Conservation (phyloP, 2,329 filamentous ascomycete genomes). For the Phoma herbarum region DNA sequence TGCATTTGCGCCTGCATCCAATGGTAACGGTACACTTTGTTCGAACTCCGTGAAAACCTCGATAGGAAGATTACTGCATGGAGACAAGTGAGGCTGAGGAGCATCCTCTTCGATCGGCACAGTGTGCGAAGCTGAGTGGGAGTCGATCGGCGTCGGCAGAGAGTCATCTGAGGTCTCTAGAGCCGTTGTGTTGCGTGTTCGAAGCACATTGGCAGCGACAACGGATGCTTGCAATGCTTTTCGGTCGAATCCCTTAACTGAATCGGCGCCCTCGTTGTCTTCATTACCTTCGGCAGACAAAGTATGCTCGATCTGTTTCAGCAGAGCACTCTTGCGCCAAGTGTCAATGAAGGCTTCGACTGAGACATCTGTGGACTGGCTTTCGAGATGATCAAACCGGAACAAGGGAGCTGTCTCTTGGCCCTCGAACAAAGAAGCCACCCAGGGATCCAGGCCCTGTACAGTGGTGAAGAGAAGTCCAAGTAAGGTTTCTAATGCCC, state of each 20-base stretch:
- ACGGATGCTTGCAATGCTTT: background rate
- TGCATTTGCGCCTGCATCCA: background rate
- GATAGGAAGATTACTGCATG: background rate
- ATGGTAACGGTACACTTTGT: background rate
- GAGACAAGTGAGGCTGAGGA: background rate
- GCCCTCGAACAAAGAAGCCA: conserved; percentile 1
- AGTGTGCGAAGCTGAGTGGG: background rate
- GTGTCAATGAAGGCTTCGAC: background rate
- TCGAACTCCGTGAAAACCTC: background rate
- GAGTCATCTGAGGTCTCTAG: background rate
- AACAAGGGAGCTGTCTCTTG: background rate
- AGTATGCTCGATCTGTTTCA: conserved; percentile 1
- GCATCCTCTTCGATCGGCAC: background rate
- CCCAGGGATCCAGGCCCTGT: background rate
- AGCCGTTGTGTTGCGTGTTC: background rate
- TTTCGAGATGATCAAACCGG: background rate
- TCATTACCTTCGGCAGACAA: background rate
- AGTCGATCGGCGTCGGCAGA: background rate
- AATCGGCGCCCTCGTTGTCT: background rate
- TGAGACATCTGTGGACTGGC: background rate
- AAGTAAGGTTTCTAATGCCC: conserved; percentile 4
- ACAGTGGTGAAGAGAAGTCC: conserved; percentile 1
- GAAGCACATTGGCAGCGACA: background rate
- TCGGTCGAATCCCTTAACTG: background rate
- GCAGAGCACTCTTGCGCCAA: conserved; percentile 1